phyloP scores from a whole-genome alignment of 1,284 basidiomycete species.

The Microbotryomycetes sp. region DNA sequence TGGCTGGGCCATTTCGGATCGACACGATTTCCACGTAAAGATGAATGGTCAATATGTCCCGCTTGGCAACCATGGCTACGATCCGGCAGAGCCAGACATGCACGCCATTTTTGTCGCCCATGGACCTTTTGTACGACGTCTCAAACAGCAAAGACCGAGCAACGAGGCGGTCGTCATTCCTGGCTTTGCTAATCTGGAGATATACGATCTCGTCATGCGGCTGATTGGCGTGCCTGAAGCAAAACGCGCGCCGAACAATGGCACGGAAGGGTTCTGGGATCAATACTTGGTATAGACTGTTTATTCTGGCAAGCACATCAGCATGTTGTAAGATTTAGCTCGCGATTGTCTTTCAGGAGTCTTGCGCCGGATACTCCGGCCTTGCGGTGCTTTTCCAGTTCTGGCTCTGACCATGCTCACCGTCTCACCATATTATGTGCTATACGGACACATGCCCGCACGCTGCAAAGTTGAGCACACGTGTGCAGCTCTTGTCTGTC shows the following conservation, averaged over 20 bases:
- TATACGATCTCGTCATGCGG: slow-evolving; percentile 72
- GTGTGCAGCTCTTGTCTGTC: no score
- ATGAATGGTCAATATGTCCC: slow-evolving; percentile 50
- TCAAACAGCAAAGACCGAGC: slow-evolving; percentile 47
- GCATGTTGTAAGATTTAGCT: no score
- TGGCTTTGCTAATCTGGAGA: slow-evolving; percentile 71
- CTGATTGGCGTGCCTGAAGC: slow-evolving; percentile 53
- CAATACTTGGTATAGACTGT: slow-evolving; percentile 48
- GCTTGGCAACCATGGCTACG: slow-evolving; percentile 65
- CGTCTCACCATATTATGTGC: no score
- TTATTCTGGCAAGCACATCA: no score
- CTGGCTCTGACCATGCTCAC: no score
- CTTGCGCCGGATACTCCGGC: no score
- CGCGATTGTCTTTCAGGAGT: no score
- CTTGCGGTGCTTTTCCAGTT: no score
- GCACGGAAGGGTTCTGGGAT: slow-evolving; percentile 71
- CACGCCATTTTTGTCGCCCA: slow-evolving; percentile 82
- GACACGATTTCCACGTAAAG: slow-evolving; percentile 43
- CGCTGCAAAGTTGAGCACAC: no score
- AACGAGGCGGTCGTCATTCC: slow-evolving; percentile 51
- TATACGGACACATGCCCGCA: no score
- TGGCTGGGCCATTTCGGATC: slow-evolving; percentile 61
- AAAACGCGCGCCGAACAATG: slow-evolving; percentile 58
- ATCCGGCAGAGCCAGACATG: slow-evolving; percentile 68
- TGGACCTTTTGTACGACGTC: slow-evolving; percentile 66